Base-by-base conservation (phyloP, 345 rosid species). In the Moricandia moricandioides region DNA sequence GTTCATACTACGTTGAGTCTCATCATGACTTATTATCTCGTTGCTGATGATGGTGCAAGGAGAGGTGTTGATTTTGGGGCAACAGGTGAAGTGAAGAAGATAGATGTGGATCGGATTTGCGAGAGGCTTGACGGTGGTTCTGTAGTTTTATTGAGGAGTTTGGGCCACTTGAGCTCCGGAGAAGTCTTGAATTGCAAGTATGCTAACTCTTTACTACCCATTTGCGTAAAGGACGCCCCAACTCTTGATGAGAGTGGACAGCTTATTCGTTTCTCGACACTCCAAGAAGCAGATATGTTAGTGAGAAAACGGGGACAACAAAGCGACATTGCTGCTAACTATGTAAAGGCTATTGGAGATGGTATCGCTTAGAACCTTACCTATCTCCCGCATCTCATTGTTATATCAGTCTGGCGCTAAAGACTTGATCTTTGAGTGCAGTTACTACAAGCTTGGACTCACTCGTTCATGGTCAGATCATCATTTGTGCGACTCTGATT, bases 111-210 rank as follows among this genome's bases (percentile, higher is more conserved):
- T 62, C 88, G 97, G 74, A 88, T 94, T 70, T 79, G 89, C 7
- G 90, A 94, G 84, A 87, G 97, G 80, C 97, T 94, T 85, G 97
- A 94, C 58, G 84, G 88, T 82, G 97, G 92, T 79, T 90, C 93
- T 76, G 83, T 94, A 62, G 95, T 90, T 61, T 73, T 88, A 71
- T 77, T 94, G 76, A 91, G 93, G 87, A 94, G 90, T 84, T 80
- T 94, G 66, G 98, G 98, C n/a, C 88, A 90, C 77, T 94, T 97
- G 64, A 91, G 97, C 81, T 86, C 97, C 35, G 98, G 97, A 62
- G 98, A 94, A 88, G 97, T 94, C 78, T 82, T 94, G 52, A 91
- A 90, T 84, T 94, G 98, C 98, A 94, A 94, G 98, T 91, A 88
- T 65, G 98, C 21, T 29, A 18, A 0, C 29, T 52, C 12, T 8